Evolutionary conservation across 148 eudicot species (phyloP).

Genomic region (Silene uniflora): DNA sequence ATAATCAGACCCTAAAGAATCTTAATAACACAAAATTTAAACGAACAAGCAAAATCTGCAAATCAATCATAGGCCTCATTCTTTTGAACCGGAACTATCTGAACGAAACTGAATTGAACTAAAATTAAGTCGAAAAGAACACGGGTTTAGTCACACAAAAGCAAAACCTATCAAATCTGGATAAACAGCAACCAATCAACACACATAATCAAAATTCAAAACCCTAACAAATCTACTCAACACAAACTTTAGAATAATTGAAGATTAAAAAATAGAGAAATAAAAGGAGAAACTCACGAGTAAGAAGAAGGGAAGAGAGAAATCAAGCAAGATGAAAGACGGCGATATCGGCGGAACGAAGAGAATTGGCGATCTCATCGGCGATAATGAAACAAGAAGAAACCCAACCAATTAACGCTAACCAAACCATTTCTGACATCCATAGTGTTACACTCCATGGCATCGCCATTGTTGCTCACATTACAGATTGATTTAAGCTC

Average conservation of each 20-base stretch:
- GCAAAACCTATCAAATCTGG: not conserved
- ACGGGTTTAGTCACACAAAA: not conserved
- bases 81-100: not conserved
- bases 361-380: constrained; percentile 63
- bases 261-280: no score
- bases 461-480: constrained; percentile 44
- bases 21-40: no score
- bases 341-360: constrained; percentile 56
- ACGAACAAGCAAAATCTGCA: no score
- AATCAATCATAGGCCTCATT: no score
- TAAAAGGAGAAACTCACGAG: not conserved
- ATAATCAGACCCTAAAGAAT: not conserved
- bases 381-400: constrained; percentile 64
- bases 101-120: no score
- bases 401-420: constrained; percentile 59
- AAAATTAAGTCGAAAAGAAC: not conserved
- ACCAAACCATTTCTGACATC: constrained; percentile 59
- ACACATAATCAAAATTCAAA: not conserved
- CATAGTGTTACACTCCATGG: constrained; percentile 55
- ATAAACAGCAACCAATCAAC: no score
- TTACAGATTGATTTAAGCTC: no score
- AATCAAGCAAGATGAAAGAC: constrained; percentile 55
- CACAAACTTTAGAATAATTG: not conserved
- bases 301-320: not conserved
- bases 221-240: not conserved